Conservation (phyloP, 2,329 filamentous ascomycete genomes). For the Polytolypa hystricis region DNA sequence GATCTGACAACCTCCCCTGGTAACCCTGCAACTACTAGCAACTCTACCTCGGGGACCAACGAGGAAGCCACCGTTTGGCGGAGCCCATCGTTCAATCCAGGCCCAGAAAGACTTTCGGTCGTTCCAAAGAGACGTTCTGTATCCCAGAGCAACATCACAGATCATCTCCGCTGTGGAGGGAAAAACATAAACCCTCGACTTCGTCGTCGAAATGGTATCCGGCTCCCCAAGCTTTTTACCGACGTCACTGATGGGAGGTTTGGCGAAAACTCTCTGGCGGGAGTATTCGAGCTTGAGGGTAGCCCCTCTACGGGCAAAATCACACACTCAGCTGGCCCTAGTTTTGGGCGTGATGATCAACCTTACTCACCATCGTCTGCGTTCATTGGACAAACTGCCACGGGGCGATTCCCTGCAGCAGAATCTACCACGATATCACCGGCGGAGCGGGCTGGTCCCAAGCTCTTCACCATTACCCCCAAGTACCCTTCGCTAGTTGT, state of each 20-base stretch:
- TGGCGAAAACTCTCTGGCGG: neutral
- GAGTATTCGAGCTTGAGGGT: neutral
- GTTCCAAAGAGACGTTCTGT: constrained; percentile 10
- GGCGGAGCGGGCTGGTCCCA: constrained; percentile 1
- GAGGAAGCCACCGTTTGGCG: constrained; percentile 3
- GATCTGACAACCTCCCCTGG: constrained; percentile 5
- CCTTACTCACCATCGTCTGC: neutral
- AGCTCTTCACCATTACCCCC: neutral
- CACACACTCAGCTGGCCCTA: constrained; percentile 12
- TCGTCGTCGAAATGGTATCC: constrained; percentile 14
- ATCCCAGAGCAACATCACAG: constrained; percentile 11
- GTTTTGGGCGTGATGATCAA: constrained; percentile 2
- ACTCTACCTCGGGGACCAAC: neutral
- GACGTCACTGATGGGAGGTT: neutral
- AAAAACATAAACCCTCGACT: constrained; percentile 5
- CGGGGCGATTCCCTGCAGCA: constrained; percentile 9
- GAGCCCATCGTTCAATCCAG: constrained; percentile 11
- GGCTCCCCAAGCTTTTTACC: constrained; percentile 15
- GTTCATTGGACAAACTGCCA: constrained; percentile 5
- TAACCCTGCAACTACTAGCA: neutral
- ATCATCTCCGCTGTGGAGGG: neutral
- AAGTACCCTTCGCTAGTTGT: constrained; percentile 5
- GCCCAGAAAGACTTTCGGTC: constrained; percentile 11
- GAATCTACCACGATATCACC: neutral
- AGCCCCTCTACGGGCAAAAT: neutral